phyloP scores from a whole-genome alignment of 75 land plant genomes.

The Isoetes taiwanensis region DNA sequence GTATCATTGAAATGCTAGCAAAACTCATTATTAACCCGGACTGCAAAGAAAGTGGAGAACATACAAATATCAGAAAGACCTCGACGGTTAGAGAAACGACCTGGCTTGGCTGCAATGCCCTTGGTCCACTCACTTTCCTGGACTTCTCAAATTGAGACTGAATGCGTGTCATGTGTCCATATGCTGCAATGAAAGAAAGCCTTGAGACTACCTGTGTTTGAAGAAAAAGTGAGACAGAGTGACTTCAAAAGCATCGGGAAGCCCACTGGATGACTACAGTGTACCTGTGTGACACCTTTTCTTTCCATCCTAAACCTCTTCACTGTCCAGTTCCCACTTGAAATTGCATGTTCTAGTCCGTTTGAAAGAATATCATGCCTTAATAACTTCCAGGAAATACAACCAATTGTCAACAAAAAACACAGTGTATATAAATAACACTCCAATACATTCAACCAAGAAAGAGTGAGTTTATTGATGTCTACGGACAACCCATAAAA shows the following conservation, averaged over 20 bases:
- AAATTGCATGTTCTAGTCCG: slow-evolving; percentile 80
- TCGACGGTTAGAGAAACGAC: no score
- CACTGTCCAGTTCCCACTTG: slow-evolving; percentile 87
- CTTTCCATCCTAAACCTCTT: slow-evolving; percentile 78
- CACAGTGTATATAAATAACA: no score
- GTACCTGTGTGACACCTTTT: slow-evolving; percentile 92
- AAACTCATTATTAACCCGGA: no score
- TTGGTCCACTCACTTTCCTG: slow-evolving; percentile 98
- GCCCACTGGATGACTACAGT: background rate
- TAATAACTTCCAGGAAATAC: slow-evolving; percentile 28
- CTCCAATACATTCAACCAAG: no score
- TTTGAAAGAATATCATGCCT: slow-evolving; percentile 31
- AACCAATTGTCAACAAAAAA: no score
- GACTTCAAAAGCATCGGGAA: background rate
- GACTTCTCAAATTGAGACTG: slow-evolving; percentile 96
- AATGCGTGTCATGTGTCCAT: slow-evolving; percentile 87
- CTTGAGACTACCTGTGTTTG: slow-evolving; percentile 56
- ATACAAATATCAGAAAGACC: no score
- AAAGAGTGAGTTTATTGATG: no score
- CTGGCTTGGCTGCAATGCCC: slow-evolving; percentile 99
- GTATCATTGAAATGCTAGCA: no score
- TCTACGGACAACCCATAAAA: no score
- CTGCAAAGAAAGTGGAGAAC: no score
- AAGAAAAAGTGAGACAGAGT: background rate
- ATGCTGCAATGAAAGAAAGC: slow-evolving; percentile 73